Conservation (phyloP, 1,284 basidiomycete genomes). For the Ceratobasidium sp. region DNA sequence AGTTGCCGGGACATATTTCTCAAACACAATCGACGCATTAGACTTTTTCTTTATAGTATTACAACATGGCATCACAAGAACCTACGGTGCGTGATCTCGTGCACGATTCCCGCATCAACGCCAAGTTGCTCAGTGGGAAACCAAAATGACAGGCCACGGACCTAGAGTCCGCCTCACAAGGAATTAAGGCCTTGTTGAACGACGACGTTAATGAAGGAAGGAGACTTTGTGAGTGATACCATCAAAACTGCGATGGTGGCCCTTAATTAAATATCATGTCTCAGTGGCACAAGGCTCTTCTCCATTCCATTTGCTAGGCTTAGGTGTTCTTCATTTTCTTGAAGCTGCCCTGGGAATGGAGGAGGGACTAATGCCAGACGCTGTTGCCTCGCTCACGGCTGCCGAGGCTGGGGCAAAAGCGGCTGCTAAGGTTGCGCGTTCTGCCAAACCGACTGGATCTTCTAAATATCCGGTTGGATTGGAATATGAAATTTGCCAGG, state of each 20-base stretch:
- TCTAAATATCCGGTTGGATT: constrained; percentile 68
- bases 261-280: constrained; percentile 10
- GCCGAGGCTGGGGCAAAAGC: constrained; percentile 74
- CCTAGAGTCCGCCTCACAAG: constrained; percentile 62
- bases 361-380: constrained; percentile 69
- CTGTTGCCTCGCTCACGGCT: constrained; percentile 66
- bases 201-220: constrained; percentile 72
- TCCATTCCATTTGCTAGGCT: constrained; percentile 77
- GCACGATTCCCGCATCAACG: constrained; percentile 33
- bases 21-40: constrained; percentile 13
- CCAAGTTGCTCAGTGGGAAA: background rate
- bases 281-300: constrained; percentile 64
- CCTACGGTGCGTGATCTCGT: constrained; percentile 43
- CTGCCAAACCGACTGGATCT: constrained; percentile 55
- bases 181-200: constrained; percentile 76
- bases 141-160: constrained; percentile 34
- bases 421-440: constrained; percentile 65
- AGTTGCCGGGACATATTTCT: constrained; percentile 24
- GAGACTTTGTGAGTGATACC: constrained; percentile 56
- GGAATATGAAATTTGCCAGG: constrained; percentile 80
- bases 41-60: constrained; percentile 16
- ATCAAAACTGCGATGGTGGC: background rate
- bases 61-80: constrained; percentile 38
- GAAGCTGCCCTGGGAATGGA: constrained; percentile 86
- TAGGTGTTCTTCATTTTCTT: constrained; percentile 79